These are phyloP conservation scores for Metschnikowia chrysomelidarum DNA, from an alignment of 805 yeast genomes.

Conservation along the genomic window DNA sequence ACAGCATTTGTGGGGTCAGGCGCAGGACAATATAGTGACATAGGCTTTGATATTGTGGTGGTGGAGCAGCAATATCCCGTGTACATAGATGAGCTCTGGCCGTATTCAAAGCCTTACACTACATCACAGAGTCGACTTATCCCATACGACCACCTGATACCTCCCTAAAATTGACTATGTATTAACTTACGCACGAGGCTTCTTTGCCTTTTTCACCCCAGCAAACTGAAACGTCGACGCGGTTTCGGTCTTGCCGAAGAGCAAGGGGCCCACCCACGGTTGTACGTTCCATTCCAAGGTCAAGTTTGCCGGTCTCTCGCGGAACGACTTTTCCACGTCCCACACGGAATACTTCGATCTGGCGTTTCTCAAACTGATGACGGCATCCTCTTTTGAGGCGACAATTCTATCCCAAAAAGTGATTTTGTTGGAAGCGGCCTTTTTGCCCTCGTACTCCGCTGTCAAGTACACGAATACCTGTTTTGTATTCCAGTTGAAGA, in stretches of 20 bases:
- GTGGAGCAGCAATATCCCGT: too few species aligned
- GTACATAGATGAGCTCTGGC: too few species aligned
- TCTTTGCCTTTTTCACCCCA: slow-evolving; percentile 16
- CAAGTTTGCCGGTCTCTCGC: slow-evolving; percentile 63
- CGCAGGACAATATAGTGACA: too few species aligned
- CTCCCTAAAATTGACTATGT: too few species aligned
- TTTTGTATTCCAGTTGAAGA: slow-evolving; percentile 96
- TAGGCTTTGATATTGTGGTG: too few species aligned
- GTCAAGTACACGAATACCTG: slow-evolving; percentile 91
- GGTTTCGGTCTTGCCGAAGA: slow-evolving; percentile 55
- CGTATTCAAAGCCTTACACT: too few species aligned
- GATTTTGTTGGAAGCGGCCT: slow-evolving; percentile 57
- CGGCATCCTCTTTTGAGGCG: slow-evolving; percentile 54
- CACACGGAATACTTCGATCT: slow-evolving; percentile 81
- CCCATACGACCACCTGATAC: too few species aligned
- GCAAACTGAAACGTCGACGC: slow-evolving; percentile 32
- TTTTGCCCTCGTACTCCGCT: slow-evolving; percentile 68
- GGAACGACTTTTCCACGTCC: slow-evolving; percentile 68
- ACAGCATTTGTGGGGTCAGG: slow-evolving; percentile 13
- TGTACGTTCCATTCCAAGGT: slow-evolving; percentile 88
- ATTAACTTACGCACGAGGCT: too few species aligned
- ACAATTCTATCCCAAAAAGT: slow-evolving; percentile 92
- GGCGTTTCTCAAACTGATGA: slow-evolving; percentile 47
- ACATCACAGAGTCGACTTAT: too few species aligned
- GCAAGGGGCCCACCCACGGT: slow-evolving; percentile 81